A percentile compares a stretch with the other conserved stretches of the same genome.
Conservation (phyloP, 768 basidiomycete species). For the Serendipita vermifera region DNA sequence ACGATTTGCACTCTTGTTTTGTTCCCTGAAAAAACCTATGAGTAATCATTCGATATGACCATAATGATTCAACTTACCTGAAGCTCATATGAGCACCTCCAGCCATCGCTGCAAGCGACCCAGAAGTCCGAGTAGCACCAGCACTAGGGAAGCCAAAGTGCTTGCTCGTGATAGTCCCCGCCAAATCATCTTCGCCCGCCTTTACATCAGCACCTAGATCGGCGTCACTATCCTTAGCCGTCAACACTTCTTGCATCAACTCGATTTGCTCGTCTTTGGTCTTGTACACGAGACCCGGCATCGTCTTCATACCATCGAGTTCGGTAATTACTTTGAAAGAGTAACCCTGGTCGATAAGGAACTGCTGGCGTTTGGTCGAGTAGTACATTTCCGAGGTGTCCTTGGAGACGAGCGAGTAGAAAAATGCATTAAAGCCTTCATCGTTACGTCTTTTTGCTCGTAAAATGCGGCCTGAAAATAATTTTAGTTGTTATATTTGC, state of each 20-base stretch:
- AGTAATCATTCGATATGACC: no score
- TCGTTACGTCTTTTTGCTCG: conserved; percentile 96
- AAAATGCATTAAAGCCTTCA: conserved; percentile 99
- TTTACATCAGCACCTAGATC: conserved; percentile 74
- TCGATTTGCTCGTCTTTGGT: conserved; percentile 91
- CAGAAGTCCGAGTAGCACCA: conserved; percentile 64
- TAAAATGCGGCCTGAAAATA: conserved; percentile 67
- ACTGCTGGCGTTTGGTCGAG: conserved; percentile 96
- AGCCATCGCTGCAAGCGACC: conserved; percentile 69
- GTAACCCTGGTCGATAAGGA: conserved; percentile 97
- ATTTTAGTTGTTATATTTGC: conserved; percentile 10
- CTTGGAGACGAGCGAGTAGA: conserved; percentile 97
- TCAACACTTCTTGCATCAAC: conserved; percentile 80
- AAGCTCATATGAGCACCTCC: conserved; percentile 90
- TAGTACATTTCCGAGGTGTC: conserved; percentile 99
- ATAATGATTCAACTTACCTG: no score
- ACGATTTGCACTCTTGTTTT: conserved; percentile 72
- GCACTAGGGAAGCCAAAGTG: conserved; percentile 13
- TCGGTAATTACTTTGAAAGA: conserved; percentile 99
- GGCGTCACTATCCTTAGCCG: conserved; percentile 82
- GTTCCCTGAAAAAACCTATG: no score
- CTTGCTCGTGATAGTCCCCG: conserved; percentile 20
- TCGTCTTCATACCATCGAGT: conserved; percentile 76
- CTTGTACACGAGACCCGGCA: conserved; percentile 83
- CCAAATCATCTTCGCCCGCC: conserved; percentile 18